Conservation (phyloP, 305 asterid genomes). For the Euphrasia arctica region DNA sequence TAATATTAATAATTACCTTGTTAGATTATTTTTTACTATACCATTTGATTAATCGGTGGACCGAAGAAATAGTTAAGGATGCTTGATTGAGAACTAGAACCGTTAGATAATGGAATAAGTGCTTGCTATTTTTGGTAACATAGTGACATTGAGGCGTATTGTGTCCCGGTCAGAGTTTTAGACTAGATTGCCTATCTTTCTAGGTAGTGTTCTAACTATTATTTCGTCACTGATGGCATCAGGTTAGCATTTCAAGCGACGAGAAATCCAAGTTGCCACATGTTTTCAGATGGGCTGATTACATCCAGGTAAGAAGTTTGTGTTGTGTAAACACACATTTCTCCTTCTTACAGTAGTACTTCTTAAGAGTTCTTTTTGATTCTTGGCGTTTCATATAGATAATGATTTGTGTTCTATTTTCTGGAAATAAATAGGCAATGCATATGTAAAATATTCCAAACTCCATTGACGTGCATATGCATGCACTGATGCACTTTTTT, state of each 20-base stretch:
- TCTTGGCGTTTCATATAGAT: not conserved
- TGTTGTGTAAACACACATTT: not conserved
- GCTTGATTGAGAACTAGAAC: not conserved
- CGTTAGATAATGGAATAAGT: not conserved
- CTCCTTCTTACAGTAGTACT: not conserved
- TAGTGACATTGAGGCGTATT: too few species aligned
- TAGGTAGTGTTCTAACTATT: conserved; percentile 19
- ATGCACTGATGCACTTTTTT: conserved; percentile 13
- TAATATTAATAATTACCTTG: too few species aligned
- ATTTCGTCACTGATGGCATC: conserved; percentile 15
- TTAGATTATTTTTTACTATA: conserved; percentile 1
- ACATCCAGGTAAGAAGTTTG: conserved; percentile 62
- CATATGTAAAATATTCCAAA: not conserved
- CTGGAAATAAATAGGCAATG: not conserved
- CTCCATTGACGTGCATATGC: conserved; percentile 1
- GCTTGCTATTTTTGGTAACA: not conserved
- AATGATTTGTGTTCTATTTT: conserved; percentile 1
- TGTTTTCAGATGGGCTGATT: conserved; percentile 83
- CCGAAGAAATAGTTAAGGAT: not conserved
- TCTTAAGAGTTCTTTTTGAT: not conserved
- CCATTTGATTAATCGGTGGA: not conserved
- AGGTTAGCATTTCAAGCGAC: conserved; percentile 55
- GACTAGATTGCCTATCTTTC: conserved; percentile 3
- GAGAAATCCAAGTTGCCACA: conserved; percentile 66
- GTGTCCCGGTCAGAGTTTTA: not conserved